phyloP scores from a whole-genome alignment of 2,329 filamentous ascomycete species.

The Fusarium mangiferae region DNA sequence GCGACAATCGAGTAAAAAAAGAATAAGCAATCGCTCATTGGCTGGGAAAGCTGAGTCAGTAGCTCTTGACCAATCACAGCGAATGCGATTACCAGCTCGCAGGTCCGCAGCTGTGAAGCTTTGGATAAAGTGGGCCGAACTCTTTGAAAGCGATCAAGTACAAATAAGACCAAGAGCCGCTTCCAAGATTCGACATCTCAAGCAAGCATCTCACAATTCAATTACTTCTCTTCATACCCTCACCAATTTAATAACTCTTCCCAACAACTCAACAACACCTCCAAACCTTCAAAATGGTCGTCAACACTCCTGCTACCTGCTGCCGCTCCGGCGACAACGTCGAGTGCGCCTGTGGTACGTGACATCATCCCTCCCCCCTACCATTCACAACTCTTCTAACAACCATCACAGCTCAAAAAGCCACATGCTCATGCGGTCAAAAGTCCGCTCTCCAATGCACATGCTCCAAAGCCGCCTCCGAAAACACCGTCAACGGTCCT shows the following conservation, averaged over 20 bases:
- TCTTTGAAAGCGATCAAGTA: constrained; percentile 22
- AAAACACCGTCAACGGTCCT: constrained; percentile 79
- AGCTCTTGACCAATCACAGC: background rate
- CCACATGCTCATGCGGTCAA: constrained; percentile 89
- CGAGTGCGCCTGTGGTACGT: constrained; percentile 68
- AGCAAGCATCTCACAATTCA: constrained; percentile 11
- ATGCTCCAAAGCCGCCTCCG: constrained; percentile 78
- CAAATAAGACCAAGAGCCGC: constrained; percentile 41
- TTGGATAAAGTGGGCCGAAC: constrained; percentile 24
- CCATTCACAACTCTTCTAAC: background rate
- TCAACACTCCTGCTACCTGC: constrained; percentile 60
- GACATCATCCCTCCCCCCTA: background rate
- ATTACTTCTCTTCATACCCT: background rate
- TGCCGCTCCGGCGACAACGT: constrained; percentile 63
- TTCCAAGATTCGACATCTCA: background rate
- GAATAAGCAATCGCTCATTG: constrained; percentile 44
- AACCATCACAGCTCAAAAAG: constrained; percentile 63
- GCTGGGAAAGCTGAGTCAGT: fast-evolving
- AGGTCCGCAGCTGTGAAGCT: constrained; percentile 1
- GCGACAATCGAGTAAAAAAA: constrained; percentile 20
- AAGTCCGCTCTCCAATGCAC: constrained; percentile 86
- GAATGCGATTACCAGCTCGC: constrained; percentile 27
- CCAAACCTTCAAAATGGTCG: constrained; percentile 45
- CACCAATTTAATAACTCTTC: background rate
- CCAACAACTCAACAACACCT: background rate